A percentile compares a stretch with the other conserved stretches of the same genome.
These are phyloP conservation scores for Phalaenopsis equestris DNA, from an alignment of 106 monocot genomes.

Conservation along the genomic window DNA sequence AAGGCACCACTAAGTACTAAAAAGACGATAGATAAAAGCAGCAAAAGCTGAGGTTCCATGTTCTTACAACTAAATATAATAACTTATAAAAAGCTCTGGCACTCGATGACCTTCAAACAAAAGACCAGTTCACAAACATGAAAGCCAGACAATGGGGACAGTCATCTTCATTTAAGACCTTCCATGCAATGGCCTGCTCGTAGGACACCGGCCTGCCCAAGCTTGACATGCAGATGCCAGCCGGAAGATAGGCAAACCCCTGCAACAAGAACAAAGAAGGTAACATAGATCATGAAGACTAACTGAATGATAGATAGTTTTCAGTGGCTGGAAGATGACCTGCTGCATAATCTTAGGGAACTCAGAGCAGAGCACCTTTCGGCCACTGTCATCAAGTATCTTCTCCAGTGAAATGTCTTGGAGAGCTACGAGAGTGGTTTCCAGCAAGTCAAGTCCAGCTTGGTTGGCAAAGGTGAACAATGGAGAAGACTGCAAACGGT, in stretches of 20 bases:
- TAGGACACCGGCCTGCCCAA: slow-evolving; percentile 84
- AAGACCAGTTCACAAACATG: slow-evolving; percentile 90
- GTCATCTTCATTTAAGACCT: slow-evolving; percentile 67
- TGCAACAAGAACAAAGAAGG: slow-evolving; percentile 10
- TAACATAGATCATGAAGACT: not conserved
- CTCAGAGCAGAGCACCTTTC: slow-evolving; percentile 55
- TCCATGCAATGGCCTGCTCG: slow-evolving; percentile 85
- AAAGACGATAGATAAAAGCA: not conserved
- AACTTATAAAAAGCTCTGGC: not conserved
- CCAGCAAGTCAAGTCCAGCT: slow-evolving; percentile 81
- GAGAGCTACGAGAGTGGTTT: slow-evolving; percentile 59
- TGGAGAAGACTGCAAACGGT: slow-evolving; percentile 27
- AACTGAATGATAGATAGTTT: not conserved
- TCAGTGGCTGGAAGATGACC: slow-evolving; percentile 12
- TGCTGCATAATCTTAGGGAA: slow-evolving; percentile 92
- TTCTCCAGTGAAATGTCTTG: slow-evolving; percentile 63
- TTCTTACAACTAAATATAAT: not conserved
- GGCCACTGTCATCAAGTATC: slow-evolving; percentile 56
- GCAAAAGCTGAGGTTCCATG: not conserved
- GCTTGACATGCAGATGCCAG: slow-evolving; percentile 69
- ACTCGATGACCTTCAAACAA: slow-evolving; percentile 33
- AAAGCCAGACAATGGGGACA: slow-evolving; percentile 72
- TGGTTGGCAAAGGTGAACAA: slow-evolving; percentile 65
- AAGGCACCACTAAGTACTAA: not conserved
- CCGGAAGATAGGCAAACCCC: slow-evolving; percentile 60